phyloP scores from a whole-genome alignment of 805 yeast species.

The Lachancea cidri region DNA sequence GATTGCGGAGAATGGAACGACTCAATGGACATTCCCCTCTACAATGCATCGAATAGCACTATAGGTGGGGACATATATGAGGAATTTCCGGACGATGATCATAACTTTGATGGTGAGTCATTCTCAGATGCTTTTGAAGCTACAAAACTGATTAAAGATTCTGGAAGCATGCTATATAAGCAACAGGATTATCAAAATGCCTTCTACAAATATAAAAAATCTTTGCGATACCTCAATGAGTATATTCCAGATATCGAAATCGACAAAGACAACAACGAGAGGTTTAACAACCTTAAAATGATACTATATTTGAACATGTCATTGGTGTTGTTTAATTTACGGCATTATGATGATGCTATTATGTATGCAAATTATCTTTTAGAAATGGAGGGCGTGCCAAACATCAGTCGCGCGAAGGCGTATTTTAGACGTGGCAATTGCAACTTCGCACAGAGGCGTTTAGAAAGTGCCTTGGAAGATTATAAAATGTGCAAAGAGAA shows the following conservation, averaged over 20 bases:
- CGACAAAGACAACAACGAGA: slow-evolving; percentile 46
- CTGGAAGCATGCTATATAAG: slow-evolving; percentile 60
- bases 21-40: slow-evolving; percentile 49
- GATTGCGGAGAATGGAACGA: slow-evolving; percentile 63
- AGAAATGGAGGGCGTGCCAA: slow-evolving; percentile 40
- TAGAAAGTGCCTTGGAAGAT: slow-evolving; percentile 45
- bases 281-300: slow-evolving; percentile 44
- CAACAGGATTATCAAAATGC: slow-evolving; percentile 48
- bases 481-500: slow-evolving; percentile 40
- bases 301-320: slow-evolving; percentile 49
- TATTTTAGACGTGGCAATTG: slow-evolving; percentile 51
- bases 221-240: slow-evolving; percentile 66
- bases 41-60: slow-evolving; percentile 53
- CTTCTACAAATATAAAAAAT: slow-evolving; percentile 56
- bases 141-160: slow-evolving; percentile 52
- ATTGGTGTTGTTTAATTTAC: slow-evolving; percentile 45
- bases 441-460: slow-evolving; percentile 40
- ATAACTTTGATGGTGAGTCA: slow-evolving; percentile 51
- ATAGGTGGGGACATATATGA: slow-evolving; percentile 70
- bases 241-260: slow-evolving; percentile 62
- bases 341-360: slow-evolving; percentile 44
- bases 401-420: slow-evolving; percentile 52
- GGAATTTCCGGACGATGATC: slow-evolving; percentile 75
- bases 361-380: slow-evolving; percentile 53
- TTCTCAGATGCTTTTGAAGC: slow-evolving; percentile 48